phyloP scores from a whole-genome alignment of 108 stramenopile genomes.

The Licmophora abbreviata region DNA sequence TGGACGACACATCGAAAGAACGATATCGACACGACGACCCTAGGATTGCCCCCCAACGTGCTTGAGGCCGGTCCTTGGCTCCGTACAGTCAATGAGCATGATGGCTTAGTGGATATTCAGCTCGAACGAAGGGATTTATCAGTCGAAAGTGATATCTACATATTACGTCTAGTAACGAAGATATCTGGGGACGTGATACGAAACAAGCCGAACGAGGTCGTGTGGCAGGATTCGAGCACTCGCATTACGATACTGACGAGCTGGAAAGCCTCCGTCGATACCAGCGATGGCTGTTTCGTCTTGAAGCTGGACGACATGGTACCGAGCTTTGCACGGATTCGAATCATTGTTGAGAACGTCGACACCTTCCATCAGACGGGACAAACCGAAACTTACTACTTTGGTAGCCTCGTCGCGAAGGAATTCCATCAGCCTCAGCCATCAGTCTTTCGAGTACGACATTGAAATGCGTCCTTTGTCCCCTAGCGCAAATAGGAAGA shows the following conservation, averaged over 20 bases:
- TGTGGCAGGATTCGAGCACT: slow-evolving; percentile 6
- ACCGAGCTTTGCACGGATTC: too few species aligned
- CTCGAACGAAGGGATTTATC: slow-evolving; percentile 8
- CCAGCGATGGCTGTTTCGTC: slow-evolving; percentile 5
- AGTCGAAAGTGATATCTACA: not conserved
- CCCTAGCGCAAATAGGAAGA: too few species aligned
- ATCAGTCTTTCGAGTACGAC: too few species aligned
- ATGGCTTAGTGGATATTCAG: slow-evolving; percentile 33
- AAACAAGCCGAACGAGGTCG: not conserved
- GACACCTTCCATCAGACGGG: slow-evolving; percentile 40
- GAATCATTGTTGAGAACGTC: slow-evolving; percentile 49
- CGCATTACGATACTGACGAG: slow-evolving; percentile 5
- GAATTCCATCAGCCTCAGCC: too few species aligned
- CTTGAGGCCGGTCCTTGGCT: slow-evolving; percentile 1
- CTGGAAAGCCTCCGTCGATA: not conserved
- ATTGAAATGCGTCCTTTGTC: too few species aligned
- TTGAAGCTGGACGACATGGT: too few species aligned
- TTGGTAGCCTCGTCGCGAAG: too few species aligned
- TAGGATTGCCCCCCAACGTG: not conserved
- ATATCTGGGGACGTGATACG: not conserved
- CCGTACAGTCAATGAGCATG: slow-evolving; percentile 21
- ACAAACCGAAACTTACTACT: too few species aligned
- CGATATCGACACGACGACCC: not conserved
- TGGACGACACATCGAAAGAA: slow-evolving; percentile 24
- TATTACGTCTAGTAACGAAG: not conserved